phyloP scores from a whole-genome alignment of 2,329 filamentous ascomycete species.

The Stemphylium lycopersici region DNA sequence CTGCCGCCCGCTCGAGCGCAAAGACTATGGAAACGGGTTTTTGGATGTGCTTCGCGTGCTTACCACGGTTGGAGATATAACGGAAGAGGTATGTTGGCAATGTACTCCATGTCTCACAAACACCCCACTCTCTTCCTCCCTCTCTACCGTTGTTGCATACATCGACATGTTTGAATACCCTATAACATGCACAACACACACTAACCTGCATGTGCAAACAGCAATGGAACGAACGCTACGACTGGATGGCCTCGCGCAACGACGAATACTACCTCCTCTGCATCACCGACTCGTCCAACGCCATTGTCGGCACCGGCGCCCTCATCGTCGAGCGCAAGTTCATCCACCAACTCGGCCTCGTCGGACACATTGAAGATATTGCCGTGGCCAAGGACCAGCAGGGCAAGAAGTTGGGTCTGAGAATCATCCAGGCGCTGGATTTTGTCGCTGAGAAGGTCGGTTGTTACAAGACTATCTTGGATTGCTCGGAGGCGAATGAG shows the following conservation, averaged over 20 bases:
- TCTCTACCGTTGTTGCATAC: too few relatives aligned
- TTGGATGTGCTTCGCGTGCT: constrained; percentile 90
- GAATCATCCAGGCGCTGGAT: constrained; percentile 93
- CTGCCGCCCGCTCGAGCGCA: constrained; percentile 77
- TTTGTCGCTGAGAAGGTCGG: constrained; percentile 85
- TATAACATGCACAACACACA: too few relatives aligned
- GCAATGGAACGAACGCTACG: constrained; percentile 76
- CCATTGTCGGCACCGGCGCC: constrained; percentile 88
- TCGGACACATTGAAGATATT: constrained; percentile 98
- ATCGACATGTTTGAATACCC: neutral
- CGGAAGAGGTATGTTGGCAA: constrained; percentile 59
- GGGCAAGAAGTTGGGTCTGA: constrained; percentile 92
- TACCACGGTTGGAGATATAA: constrained; percentile 90
- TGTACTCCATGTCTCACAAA: neutral
- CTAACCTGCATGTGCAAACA: neutral
- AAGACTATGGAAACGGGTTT: constrained; percentile 82
- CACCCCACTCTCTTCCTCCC: neutral
- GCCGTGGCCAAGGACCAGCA: constrained; percentile 94
- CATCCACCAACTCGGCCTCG: constrained; percentile 79
- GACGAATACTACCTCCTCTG: constrained; percentile 87
- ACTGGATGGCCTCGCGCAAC: constrained; percentile 76
- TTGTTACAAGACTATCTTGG: constrained; percentile 96
- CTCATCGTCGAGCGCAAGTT: constrained; percentile 94
- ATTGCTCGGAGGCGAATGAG: constrained; percentile 95
- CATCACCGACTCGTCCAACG: constrained; percentile 73